Evolutionary conservation across 371 early-diverging fungal genomes (phyloP).

Genomic region (Zychaea mexicana): DNA sequence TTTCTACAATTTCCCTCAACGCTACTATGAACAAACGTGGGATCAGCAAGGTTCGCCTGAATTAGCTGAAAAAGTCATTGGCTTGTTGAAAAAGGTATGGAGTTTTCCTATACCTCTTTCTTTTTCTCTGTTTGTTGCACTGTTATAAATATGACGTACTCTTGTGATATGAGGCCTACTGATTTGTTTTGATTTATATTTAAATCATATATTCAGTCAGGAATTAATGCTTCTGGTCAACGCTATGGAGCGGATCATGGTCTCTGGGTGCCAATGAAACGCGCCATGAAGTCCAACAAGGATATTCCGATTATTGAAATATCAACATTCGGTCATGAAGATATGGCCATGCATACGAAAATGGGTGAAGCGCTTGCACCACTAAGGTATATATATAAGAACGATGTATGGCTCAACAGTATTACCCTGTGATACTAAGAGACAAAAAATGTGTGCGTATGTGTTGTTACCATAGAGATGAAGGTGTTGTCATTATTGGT

Average conservation of each 20-base stretch:
- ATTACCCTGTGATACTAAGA: too few relatives aligned
- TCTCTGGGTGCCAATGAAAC: conserved; percentile 60
- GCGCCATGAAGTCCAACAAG: conserved; percentile 46
- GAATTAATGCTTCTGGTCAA: conserved; percentile 39
- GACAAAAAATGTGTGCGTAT: not conserved
- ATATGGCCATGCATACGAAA: conserved; percentile 23
- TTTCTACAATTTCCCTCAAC: conserved; percentile 62
- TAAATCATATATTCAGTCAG: conserved; percentile 26
- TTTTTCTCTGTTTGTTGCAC: too few relatives aligned
- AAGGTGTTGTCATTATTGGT: conserved; percentile 57
- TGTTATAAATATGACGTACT: too few relatives aligned
- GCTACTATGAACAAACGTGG: conserved; percentile 58
- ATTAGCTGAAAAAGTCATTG: conserved; percentile 52
- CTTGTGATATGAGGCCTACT: too few relatives aligned
- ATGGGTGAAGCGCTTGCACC: conserved; percentile 33
- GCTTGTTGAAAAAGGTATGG: conserved; percentile 44
- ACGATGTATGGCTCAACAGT: too few relatives aligned
- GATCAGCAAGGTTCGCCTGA: conserved; percentile 57
- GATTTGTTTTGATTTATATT: too few relatives aligned
- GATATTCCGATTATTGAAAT: conserved; percentile 60
- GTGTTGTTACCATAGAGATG: conserved; percentile 41
- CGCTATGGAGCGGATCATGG: conserved; percentile 63
- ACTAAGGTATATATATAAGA: conserved; percentile 17
- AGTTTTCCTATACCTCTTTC: too few relatives aligned
- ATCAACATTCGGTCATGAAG: conserved; percentile 38